These are phyloP conservation scores for Rosa hybrid DNA, from an alignment of 331 rosid species.

Conservation along the genomic window DNA sequence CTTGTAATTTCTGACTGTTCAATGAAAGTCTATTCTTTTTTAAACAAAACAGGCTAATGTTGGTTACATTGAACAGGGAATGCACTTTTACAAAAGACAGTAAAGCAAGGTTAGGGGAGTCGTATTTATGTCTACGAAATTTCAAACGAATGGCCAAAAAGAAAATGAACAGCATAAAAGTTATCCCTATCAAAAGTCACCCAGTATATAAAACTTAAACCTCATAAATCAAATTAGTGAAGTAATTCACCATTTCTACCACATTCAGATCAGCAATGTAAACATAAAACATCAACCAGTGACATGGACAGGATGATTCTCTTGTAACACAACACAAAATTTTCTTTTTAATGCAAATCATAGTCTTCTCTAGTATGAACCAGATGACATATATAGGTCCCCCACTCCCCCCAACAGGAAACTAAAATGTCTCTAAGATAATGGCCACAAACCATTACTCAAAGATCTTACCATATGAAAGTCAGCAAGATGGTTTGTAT, in stretches of 20 bases:
- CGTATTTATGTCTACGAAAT: neutral
- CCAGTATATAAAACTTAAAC: neutral
- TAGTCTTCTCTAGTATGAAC: neutral
- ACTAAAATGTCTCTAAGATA: neutral
- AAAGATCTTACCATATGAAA: conserved; percentile 74
- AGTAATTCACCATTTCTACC: neutral
- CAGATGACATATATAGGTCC: neutral
- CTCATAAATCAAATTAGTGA: neutral
- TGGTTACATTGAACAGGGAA: neutral
- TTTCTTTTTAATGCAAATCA: neutral
- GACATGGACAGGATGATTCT: neutral
- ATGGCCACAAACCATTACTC: neutral
- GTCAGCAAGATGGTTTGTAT: conserved; percentile 76
- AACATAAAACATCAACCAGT: neutral
- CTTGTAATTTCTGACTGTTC: neutral
- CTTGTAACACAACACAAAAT: neutral
- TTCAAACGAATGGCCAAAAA: neutral
- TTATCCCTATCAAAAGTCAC: neutral
- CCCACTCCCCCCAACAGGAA: neutral
- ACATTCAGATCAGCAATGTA: neutral
- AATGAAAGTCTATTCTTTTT: neutral
- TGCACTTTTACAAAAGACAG: neutral
- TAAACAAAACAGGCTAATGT: neutral
- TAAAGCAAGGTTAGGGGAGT: neutral
- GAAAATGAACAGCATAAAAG: neutral